Conservation (phyloP, 2,329 filamentous ascomycete genomes). For the Penicillium fuscoglaucum region DNA sequence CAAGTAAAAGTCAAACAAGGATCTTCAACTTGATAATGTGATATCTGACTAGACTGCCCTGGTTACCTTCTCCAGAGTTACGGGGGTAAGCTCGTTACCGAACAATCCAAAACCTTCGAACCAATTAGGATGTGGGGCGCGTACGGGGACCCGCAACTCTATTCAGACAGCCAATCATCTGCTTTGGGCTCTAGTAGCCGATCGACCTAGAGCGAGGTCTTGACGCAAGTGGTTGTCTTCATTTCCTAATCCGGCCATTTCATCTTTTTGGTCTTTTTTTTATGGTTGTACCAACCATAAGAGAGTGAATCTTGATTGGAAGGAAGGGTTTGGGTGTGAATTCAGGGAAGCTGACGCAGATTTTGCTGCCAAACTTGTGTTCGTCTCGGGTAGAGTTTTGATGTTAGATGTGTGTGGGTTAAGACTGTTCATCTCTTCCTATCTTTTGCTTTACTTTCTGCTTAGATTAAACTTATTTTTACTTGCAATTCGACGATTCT, state of each 20-base stretch:
- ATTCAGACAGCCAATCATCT: not conserved
- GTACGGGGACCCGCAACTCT: not conserved
- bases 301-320: not conserved
- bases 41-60: too few species aligned
- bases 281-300: constrained; percentile 1
- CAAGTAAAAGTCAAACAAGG: not conserved
- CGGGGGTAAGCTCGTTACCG: not conserved
- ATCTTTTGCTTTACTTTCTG: not conserved
- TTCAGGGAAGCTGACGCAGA: not conserved
- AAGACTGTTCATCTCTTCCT: not conserved
- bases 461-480: not conserved
- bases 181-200: too few species aligned
- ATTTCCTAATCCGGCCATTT: constrained; percentile 10
- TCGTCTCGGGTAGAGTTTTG: not conserved
- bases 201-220: constrained; percentile 4
- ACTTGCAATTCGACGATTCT: not conserved
- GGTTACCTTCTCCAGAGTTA: not conserved
- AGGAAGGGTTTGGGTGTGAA: not conserved
- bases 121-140: not conserved
- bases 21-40: not conserved
- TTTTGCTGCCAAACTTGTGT: not conserved
- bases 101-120: not conserved
- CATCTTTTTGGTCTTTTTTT: not conserved
- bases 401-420: not conserved
- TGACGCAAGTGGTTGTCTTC: constrained; percentile 16